phyloP scores from a whole-genome alignment of 805 yeast genomes.

The Clavispora fructus region DNA sequence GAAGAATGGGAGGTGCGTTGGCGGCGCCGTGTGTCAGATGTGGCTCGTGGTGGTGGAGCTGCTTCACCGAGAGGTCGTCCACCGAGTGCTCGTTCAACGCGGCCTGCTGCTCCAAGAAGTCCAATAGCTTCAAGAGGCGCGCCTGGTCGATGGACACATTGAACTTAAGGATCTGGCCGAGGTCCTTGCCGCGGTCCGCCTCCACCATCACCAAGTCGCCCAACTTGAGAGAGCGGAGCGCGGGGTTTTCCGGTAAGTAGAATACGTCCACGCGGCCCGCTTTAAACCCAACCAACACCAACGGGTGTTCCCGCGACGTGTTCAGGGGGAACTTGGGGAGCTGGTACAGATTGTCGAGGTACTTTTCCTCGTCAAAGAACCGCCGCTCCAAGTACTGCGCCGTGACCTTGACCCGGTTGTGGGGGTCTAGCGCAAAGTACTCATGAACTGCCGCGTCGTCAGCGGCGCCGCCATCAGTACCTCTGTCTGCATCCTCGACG shows the following conservation, averaged over 20 bases:
- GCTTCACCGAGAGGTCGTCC: slow-evolving; percentile 22
- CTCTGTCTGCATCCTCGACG: no score
- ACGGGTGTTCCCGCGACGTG: slow-evolving; percentile 5
- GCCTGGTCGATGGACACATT: slow-evolving; percentile 64
- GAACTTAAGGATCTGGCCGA: slow-evolving; percentile 60
- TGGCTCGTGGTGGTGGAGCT: slow-evolving; percentile 9
- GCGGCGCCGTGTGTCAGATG: slow-evolving; percentile 2
- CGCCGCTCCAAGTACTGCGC: slow-evolving; percentile 22
- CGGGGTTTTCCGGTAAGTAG: slow-evolving; percentile 40
- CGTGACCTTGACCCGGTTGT: slow-evolving; percentile 35
- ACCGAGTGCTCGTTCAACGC: slow-evolving; percentile 39
- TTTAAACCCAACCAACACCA: slow-evolving; percentile 58
- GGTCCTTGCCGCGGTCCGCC: slow-evolving; percentile 77
- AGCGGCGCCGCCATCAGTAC: no score
- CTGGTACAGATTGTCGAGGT: slow-evolving; percentile 26
- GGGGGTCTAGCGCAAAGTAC: slow-evolving; percentile 35
- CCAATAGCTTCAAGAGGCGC: slow-evolving; percentile 56
- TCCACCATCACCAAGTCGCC: slow-evolving; percentile 78
- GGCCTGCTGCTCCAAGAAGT: slow-evolving; percentile 67
- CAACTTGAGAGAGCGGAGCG: slow-evolving; percentile 29
- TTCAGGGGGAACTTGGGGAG: slow-evolving; percentile 35
- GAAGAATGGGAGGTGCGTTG: slow-evolving; percentile 43
- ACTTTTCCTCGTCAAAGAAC: slow-evolving; percentile 26
- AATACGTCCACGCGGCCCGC: slow-evolving; percentile 77
- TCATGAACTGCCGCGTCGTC: slow-evolving; percentile 16